Percentiles rank a stretch among this genome's conserved stretches.
Evolutionary conservation across 305 asterid species (phyloP).

Genomic region (Solanum hybrid): DNA sequence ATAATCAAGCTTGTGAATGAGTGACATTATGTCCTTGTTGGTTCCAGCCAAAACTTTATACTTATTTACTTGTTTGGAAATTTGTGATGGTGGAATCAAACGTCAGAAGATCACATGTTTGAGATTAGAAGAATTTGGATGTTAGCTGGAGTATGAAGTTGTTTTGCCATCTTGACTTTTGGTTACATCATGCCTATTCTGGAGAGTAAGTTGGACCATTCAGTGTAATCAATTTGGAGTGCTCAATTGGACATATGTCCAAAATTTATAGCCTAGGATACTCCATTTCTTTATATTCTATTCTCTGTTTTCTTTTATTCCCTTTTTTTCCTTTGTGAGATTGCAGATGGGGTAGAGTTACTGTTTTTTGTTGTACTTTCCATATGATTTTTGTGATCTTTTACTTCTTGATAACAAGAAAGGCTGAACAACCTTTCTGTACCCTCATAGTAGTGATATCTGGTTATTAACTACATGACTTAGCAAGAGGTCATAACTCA

Average conservation of each 20-base stretch:
- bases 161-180: neutral
- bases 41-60: constrained; percentile 13
- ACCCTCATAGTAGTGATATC: neutral
- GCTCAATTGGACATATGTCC: neutral
- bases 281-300: neutral
- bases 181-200: neutral
- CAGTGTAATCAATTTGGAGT: neutral
- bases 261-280: neutral
- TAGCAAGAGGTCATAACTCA: neutral
- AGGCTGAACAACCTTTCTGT: neutral
- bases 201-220: constrained; percentile 2
- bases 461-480: neutral
- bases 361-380: neutral
- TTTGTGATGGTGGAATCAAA: constrained; percentile 1
- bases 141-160: neutral
- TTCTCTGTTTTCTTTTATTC: neutral
- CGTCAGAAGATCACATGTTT: constrained; percentile 10
- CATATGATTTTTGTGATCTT: neutral
- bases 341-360: neutral
- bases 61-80: neutral
- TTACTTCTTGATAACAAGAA: neutral
- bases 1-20: neutral
- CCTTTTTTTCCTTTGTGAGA: neutral
- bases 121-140: constrained; percentile 3
- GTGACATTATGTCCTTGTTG: neutral